Conservation (phyloP, 2,329 filamentous ascomycete species). For the Paraphaeosphaeria minitans region DNA sequence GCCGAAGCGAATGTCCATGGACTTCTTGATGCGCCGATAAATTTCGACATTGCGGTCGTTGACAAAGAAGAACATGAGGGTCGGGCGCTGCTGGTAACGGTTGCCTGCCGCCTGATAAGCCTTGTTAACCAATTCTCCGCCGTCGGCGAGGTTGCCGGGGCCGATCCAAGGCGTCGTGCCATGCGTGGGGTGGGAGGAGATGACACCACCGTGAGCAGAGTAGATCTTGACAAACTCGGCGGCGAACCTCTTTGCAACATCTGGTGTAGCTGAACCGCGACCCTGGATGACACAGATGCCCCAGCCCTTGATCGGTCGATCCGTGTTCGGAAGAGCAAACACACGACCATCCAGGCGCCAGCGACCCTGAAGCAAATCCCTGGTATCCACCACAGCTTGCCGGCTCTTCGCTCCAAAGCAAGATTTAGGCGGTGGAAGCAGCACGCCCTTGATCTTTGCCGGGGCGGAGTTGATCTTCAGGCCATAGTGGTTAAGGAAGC, state of each 20-base stretch:
- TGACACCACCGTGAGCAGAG: conserved; percentile 63
- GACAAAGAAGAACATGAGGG: conserved; percentile 81
- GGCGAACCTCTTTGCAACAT: conserved; percentile 59
- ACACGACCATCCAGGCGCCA: conserved; percentile 88
- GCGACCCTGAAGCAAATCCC: conserved; percentile 65
- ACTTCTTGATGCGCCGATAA: conserved; percentile 90
- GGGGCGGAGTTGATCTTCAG: conserved; percentile 70
- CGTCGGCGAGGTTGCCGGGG: conserved; percentile 37
- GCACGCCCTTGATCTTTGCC: conserved; percentile 66
- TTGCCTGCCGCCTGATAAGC: conserved; percentile 63
- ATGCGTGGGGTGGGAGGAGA: conserved; percentile 44
- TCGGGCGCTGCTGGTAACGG: conserved; percentile 62
- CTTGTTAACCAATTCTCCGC: conserved; percentile 59
- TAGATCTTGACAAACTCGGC: conserved; percentile 67
- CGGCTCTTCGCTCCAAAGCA: conserved; percentile 58
- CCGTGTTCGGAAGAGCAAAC: conserved; percentile 70
- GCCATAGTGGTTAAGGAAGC: conserved; percentile 73
- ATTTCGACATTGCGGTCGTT: conserved; percentile 70
- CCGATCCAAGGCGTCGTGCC: conserved; percentile 41
- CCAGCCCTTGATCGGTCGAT: conserved; percentile 70
- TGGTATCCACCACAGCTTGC: conserved; percentile 29
- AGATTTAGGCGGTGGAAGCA: conserved; percentile 74
- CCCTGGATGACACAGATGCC: conserved; percentile 70
- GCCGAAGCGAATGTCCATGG: conserved; percentile 82
- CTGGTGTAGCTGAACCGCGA: conserved; percentile 52